phyloP scores from a whole-genome alignment of 2,329 filamentous ascomycete genomes.

The Fusarium floridanum region DNA sequence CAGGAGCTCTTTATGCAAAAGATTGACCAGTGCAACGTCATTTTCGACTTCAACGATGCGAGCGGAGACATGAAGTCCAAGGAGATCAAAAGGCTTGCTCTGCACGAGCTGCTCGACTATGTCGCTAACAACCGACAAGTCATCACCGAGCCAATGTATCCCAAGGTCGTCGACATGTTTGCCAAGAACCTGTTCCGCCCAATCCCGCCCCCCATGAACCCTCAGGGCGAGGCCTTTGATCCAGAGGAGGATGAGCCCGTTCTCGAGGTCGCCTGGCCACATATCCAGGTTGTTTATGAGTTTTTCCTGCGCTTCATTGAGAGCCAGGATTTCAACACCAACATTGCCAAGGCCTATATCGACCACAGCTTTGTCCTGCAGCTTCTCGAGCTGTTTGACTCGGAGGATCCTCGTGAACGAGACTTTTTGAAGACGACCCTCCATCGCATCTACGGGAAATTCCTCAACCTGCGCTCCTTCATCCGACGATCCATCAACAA shows the following conservation, averaged over 20 bases:
- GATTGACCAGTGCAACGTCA: constrained; percentile 99
- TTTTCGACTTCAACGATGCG: constrained; percentile 99
- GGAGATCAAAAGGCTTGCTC: constrained; percentile 96
- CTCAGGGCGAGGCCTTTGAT: constrained; percentile 97
- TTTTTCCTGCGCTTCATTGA: constrained; percentile 99
- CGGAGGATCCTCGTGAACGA: constrained; percentile 94
- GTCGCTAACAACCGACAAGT: constrained; percentile 98
- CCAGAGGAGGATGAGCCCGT: constrained; percentile 99
- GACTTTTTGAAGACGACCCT: constrained; percentile 99
- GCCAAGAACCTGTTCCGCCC: constrained; percentile 98
- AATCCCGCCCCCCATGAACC: constrained; percentile 96
- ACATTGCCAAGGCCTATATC: constrained; percentile 98
- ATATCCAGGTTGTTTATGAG: constrained; percentile 99
- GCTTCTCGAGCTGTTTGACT: constrained; percentile 97
- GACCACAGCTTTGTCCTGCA: constrained; percentile 98
- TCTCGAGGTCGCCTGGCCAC: constrained; percentile 97
- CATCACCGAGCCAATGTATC: constrained; percentile 99
- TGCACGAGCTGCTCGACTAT: constrained; percentile 97
- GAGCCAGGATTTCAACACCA: constrained; percentile 99
- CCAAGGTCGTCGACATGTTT: constrained; percentile 98
- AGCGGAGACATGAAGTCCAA: constrained; percentile 99
- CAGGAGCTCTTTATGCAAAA: constrained; percentile 99
- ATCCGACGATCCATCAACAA: constrained; percentile 99
- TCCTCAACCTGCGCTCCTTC: constrained; percentile 96
- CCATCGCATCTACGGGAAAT: constrained; percentile 98